Evolutionary conservation across 1,139 yeast genomes (phyloP).

Genomic region (Wickerhamomyces sp.): DNA sequence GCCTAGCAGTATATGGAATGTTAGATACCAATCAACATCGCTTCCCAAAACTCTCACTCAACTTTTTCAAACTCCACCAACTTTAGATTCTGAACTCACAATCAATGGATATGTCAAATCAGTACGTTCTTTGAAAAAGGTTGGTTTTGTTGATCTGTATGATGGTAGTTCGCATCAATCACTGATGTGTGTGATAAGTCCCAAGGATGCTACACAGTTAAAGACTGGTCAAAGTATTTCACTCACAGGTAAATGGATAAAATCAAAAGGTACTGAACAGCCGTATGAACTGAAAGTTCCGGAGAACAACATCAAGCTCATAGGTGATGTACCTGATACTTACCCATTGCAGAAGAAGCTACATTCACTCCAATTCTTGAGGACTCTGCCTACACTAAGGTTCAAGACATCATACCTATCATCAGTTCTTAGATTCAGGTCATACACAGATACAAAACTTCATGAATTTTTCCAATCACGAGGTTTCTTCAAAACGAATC

Average conservation of each 20-base stretch:
- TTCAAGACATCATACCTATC: constrained; percentile 68
- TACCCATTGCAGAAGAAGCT: constrained; percentile 85
- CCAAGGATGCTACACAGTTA: constrained; percentile 27
- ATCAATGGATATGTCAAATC: constrained; percentile 70
- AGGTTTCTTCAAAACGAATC: constrained; percentile 66
- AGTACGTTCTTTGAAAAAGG: constrained; percentile 62
- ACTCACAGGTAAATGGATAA: constrained; percentile 41
- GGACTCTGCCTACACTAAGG: constrained; percentile 68
- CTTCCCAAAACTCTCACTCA: constrained; percentile 1
- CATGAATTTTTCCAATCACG: constrained; percentile 47
- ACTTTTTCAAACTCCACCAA: constrained; percentile 4
- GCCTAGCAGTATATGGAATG: background rate
- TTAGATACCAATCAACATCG: background rate
- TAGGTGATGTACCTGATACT: constrained; percentile 54
- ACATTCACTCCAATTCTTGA: constrained; percentile 59
- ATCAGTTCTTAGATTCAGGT: constrained; percentile 66
- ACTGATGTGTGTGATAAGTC: constrained; percentile 53
- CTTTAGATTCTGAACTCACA: constrained; percentile 3
- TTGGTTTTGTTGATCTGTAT: constrained; percentile 69
- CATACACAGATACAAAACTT: constrained; percentile 53
- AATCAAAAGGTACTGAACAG: constrained; percentile 41
- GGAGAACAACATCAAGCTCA: constrained; percentile 28
- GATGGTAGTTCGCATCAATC: constrained; percentile 65
- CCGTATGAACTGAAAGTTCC: constrained; percentile 39
- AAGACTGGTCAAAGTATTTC: constrained; percentile 39